Base-by-base conservation (phyloP, 2,329 filamentous ascomycete genomes). In the Calonectria honghensis region DNA sequence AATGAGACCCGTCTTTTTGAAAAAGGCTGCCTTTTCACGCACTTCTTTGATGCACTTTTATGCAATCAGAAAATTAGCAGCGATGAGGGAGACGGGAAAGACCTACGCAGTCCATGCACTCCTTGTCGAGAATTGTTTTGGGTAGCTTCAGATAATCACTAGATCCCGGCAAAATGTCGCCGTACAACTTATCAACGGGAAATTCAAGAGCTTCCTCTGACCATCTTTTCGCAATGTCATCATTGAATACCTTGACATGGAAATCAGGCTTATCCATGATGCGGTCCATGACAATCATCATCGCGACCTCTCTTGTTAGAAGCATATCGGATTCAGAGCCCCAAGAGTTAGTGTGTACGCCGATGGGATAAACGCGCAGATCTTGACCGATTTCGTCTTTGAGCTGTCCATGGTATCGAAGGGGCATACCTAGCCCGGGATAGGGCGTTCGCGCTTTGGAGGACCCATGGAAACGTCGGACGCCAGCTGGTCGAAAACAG, bases 1-100 rank as follows among this genome's bases (percentile, higher is more conserved):
- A 2, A 90, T 77, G 16, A 88, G 81, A 0, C 82, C 75, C 3
- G 83, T 84, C 4, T 83, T 76, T 39, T 85, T 80, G 63, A 86
- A 86, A 35, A 86, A 82, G 13, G 80, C 76, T 0, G 89, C 88
- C 72, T 91, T 90, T 73, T 84, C 85, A 16, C 83, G 84, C 0
- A 91, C 83, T 70, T 91, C 89, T 13, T 77, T 29, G 18, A 80
- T 78, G 20, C 77, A 80, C 79, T 80, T 24, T 1, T 14, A 2
- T 18, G 6, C 1, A 14, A 45, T 39, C 6, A 24, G 31, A 27
- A 32, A 24, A 52, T 16, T 13, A 1, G n/a, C 10, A 13, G 4
- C 48, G 0, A 68, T 13, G 4, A 61, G 18, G 11, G 11, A 59
- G 31, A 13, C 10, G 35, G 16, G 37, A 27, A 2, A 18, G 6